A percentile compares a stretch with the other conserved stretches of the same genome.
phyloP scores from a whole-genome alignment of 2,329 filamentous ascomycete genomes.

The Chrysoporthe austroafricana region DNA sequence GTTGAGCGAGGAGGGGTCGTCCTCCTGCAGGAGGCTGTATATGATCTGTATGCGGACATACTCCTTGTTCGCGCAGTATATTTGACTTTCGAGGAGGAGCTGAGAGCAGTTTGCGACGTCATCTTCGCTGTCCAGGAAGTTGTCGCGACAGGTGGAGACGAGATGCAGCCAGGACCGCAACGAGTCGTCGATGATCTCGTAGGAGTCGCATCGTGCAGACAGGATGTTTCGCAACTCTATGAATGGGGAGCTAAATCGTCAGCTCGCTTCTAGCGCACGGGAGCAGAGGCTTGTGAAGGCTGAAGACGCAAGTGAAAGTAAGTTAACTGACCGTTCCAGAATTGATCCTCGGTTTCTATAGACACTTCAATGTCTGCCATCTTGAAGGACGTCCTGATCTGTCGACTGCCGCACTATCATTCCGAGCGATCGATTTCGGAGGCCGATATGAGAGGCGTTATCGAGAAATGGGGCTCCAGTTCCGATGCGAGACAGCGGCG shows the following conservation, averaged over 20 bases:
- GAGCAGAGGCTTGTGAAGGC: constrained; percentile 9
- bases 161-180: constrained; percentile 83
- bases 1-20: constrained; percentile 79
- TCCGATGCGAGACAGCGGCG: neutral
- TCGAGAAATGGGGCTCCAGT: neutral
- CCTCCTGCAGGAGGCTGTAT: constrained; percentile 88
- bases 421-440: constrained; percentile 21
- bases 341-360: constrained; percentile 80
- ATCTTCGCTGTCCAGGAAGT: constrained; percentile 75
- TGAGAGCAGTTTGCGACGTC: constrained; percentile 81
- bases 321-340: constrained; percentile 75
- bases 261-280: neutral
- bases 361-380: constrained; percentile 70
- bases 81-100: constrained; percentile 72
- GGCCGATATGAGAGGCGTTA: neutral
- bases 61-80: constrained; percentile 76
- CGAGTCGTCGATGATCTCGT: constrained; percentile 76
- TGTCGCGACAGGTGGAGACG: constrained; percentile 74
- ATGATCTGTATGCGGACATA: constrained; percentile 94
- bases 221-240: constrained; percentile 55
- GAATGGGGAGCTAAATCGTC: neutral
- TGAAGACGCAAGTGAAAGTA: constrained; percentile 17
- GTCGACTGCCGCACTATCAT: constrained; percentile 25
- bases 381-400: constrained; percentile 33
- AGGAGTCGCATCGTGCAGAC: constrained; percentile 50